Evolutionary conservation across 371 early-diverging fungal species (phyloP).

Genomic region (Syncephalis fuscata): DNA sequence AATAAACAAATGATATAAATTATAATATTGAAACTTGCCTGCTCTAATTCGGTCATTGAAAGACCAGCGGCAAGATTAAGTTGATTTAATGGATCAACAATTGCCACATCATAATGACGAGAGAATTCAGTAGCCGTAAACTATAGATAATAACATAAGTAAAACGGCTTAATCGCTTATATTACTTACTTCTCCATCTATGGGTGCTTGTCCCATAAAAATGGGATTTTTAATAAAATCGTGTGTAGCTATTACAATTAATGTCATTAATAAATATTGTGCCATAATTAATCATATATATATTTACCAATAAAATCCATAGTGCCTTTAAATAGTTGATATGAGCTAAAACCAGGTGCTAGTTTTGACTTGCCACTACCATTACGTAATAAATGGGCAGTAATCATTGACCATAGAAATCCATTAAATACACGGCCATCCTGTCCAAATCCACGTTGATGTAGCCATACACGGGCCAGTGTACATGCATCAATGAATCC

Average conservation of each 20-base stretch:
- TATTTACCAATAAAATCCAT: slow-evolving; percentile 77
- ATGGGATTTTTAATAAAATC: slow-evolving; percentile 56
- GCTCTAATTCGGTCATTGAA: slow-evolving; percentile 29
- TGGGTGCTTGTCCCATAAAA: slow-evolving; percentile 33
- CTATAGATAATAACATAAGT: neutral
- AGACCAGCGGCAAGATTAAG: slow-evolving; percentile 62
- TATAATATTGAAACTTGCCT: slow-evolving; percentile 24
- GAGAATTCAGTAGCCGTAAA: slow-evolving; percentile 20
- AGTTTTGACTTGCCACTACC: slow-evolving; percentile 42
- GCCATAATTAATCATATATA: too few relatives aligned
- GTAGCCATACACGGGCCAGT: slow-evolving; percentile 69
- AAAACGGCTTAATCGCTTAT: neutral
- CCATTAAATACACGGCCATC: slow-evolving; percentile 30
- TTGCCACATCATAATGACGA: slow-evolving; percentile 47
- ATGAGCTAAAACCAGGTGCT: slow-evolving; percentile 57
- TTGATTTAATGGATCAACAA: slow-evolving; percentile 70
- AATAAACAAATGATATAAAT: slow-evolving; percentile 26
- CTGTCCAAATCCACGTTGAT: slow-evolving; percentile 45
- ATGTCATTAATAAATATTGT: too few relatives aligned
- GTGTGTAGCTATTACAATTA: too few relatives aligned
- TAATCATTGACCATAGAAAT: slow-evolving; percentile 68
- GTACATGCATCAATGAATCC: slow-evolving; percentile 66
- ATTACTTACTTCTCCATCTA: neutral
- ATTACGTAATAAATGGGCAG: slow-evolving; percentile 65
- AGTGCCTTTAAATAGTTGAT: slow-evolving; percentile 68